Conservation (phyloP, 2,329 filamentous ascomycete genomes). For the Colletotrichum sp. region DNA sequence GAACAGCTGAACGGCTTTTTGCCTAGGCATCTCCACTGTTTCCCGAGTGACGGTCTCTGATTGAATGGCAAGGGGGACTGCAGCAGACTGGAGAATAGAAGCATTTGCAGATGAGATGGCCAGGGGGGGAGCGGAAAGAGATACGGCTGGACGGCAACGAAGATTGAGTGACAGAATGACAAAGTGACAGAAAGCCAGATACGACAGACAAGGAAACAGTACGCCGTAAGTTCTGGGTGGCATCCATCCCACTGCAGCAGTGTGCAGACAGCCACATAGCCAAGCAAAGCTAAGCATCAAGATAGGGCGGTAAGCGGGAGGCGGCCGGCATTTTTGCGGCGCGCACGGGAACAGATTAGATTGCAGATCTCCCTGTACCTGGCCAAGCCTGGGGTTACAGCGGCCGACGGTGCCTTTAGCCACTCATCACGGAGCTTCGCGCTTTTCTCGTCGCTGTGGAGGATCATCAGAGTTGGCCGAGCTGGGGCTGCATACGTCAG, state of each 20-base stretch:
- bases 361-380: neutral
- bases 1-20: neutral
- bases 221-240: neutral
- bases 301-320: neutral
- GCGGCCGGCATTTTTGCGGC: neutral
- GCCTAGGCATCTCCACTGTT: neutral
- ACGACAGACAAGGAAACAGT: neutral
- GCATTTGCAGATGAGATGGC: neutral
- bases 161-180: neutral
- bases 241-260: neutral
- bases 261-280: neutral
- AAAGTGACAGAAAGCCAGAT: neutral
- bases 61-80: neutral
- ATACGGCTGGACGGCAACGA: neutral
- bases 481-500: neutral
- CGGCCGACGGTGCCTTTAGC: neutral
- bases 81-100: neutral
- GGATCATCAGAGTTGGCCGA: slow-evolving; percentile 1
- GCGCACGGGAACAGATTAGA: neutral
- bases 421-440: neutral
- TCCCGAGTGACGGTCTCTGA: neutral
- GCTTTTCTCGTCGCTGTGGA: neutral
- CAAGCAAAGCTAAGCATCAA: neutral
- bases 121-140: neutral
- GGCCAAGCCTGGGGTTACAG: neutral